These are phyloP conservation scores for Suillus decipiens DNA, from an alignment of 768 basidiomycete species.

Conservation along the genomic window DNA sequence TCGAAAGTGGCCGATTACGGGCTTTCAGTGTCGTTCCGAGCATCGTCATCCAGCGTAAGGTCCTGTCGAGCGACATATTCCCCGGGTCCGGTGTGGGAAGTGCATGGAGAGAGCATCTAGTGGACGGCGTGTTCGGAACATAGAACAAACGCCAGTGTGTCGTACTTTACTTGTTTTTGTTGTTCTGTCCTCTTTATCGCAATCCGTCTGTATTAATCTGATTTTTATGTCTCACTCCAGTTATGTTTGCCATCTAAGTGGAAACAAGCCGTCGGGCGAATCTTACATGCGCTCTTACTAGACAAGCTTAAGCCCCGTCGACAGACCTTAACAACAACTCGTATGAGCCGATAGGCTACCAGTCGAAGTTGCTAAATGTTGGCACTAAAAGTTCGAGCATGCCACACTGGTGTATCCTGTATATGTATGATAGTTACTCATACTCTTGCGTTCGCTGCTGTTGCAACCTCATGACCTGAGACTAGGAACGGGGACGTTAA, in stretches of 20 bases:
- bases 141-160: not conserved
- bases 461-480: not conserved
- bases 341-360: not conserved
- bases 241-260: not conserved
- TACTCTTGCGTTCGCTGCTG: not conserved
- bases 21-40: conserved; percentile 70
- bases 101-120: conserved; percentile 49
- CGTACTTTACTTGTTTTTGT: not conserved
- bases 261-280: not conserved
- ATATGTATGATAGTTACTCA: not conserved
- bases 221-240: not conserved
- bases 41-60: conserved; percentile 66
- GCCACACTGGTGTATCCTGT: not conserved
- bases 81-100: conserved; percentile 23
- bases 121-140: conserved; percentile 45
- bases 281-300: not conserved
- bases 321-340: not conserved
- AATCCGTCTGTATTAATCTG: not conserved
- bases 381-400: not conserved
- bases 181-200: not conserved
- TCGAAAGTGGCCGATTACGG: conserved; percentile 53
- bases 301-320: not conserved
- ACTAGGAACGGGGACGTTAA: not conserved
- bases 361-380: not conserved
- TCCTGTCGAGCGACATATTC: conserved; percentile 55